phyloP scores from a whole-genome alignment of 2,329 filamentous ascomycete species.

The Epichloe festucae region DNA sequence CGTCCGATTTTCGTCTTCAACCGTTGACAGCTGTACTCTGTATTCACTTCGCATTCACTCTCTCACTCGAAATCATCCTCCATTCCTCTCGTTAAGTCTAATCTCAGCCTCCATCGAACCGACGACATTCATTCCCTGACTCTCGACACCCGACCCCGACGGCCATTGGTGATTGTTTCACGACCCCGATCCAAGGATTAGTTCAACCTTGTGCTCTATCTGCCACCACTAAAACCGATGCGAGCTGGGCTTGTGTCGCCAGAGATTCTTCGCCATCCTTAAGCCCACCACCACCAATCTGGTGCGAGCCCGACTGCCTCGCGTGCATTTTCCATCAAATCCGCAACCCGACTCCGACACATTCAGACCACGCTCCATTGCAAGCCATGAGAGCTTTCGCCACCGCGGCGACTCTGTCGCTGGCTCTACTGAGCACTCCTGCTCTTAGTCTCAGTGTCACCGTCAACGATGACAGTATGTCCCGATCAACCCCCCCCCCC shows the following conservation, averaged over 20 bases:
- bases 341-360: background rate
- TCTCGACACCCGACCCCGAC: too few species aligned
- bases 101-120: too few species aligned
- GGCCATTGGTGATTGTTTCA: background rate
- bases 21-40: too few species aligned
- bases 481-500: background rate
- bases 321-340: background rate
- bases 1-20: too few species aligned
- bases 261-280: background rate
- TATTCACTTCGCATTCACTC: too few species aligned
- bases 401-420: conserved; percentile 4
- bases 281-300: background rate
- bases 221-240: background rate
- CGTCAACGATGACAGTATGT: conserved; percentile 19
- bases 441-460: conserved; percentile 19
- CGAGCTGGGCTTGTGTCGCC: background rate
- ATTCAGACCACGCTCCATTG: background rate
- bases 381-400: conserved; percentile 2
- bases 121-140: too few species aligned
- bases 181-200: background rate
- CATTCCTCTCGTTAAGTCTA: too few species aligned
- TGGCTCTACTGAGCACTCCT: conserved; percentile 5
- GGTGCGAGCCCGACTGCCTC: background rate
- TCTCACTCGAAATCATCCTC: too few species aligned
- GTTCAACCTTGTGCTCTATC: background rate